Conservation (phyloP, 2,329 filamentous ascomycete species). For the Penicillium olsonii region DNA sequence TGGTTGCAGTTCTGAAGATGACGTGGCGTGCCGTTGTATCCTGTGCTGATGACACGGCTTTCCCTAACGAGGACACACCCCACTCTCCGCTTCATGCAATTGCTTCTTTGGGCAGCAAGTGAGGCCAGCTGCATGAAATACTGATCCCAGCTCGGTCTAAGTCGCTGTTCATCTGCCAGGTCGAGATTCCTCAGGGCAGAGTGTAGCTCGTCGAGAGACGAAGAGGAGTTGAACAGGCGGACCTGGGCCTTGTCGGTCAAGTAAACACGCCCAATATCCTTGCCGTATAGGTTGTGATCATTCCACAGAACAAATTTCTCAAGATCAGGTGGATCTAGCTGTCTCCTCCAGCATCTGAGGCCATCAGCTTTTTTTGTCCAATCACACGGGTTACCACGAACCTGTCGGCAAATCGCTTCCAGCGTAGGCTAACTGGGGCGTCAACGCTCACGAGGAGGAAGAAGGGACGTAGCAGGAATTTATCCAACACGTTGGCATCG, state of each 20-base stretch:
- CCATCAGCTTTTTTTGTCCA: constrained; percentile 1
- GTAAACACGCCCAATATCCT: constrained; percentile 65
- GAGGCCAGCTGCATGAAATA: constrained; percentile 99
- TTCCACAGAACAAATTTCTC: constrained; percentile 62
- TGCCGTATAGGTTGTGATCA: constrained; percentile 74
- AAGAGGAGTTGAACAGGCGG: constrained; percentile 81
- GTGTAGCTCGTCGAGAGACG: constrained; percentile 70
- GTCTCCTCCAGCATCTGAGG: constrained; percentile 49
- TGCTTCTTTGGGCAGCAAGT: constrained; percentile 83
- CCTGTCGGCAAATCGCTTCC: constrained; percentile 71
- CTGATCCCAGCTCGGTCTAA: constrained; percentile 90
- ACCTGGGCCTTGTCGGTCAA: constrained; percentile 81
- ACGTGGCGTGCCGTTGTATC: constrained; percentile 96
- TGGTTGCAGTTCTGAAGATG: constrained; percentile 88
- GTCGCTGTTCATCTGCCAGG: constrained; percentile 73
- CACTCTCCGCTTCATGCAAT: constrained; percentile 97
- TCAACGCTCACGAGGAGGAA: constrained; percentile 92
- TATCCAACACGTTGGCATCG: constrained; percentile 71
- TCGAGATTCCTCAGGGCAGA: constrained; percentile 72
- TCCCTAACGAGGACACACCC: constrained; percentile 89
- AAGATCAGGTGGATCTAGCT: constrained; percentile 55
- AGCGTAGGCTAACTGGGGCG: constrained; percentile 81
- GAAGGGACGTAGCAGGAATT: constrained; percentile 78
- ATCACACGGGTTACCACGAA: constrained; percentile 20
- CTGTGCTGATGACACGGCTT: constrained; percentile 86